Percentiles rank a stretch among this genome's conserved stretches.
phyloP scores from a whole-genome alignment of 2,329 filamentous ascomycete species.

The Ascochyta lentis region DNA sequence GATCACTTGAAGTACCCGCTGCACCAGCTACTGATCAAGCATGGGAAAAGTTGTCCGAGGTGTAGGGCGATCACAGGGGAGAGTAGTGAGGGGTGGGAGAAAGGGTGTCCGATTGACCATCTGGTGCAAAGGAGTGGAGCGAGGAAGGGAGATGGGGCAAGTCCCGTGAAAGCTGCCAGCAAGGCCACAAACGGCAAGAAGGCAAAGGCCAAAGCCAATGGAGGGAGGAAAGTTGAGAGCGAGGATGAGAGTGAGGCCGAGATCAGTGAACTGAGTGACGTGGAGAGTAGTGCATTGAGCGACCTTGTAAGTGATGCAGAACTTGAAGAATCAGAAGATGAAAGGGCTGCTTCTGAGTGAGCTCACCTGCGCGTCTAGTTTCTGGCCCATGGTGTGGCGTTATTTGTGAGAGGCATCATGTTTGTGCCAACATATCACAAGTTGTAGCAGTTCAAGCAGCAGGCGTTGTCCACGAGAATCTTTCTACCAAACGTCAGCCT shows the following conservation, averaged over 20 bases:
- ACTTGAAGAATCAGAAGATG: slow-evolving; percentile 1
- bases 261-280: slow-evolving; percentile 40
- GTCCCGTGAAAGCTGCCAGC: slow-evolving; percentile 12
- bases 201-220: slow-evolving; percentile 6
- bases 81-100: slow-evolving; percentile 67
- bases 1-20: slow-evolving; percentile 69
- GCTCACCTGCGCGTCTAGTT: no score
- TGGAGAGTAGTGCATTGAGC: slow-evolving; percentile 22
- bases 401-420: not conserved
- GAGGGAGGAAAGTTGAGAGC: slow-evolving; percentile 24
- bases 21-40: slow-evolving; percentile 67
- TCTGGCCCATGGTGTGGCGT: not conserved
- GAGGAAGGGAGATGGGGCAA: slow-evolving; percentile 52
- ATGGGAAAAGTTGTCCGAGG: slow-evolving; percentile 67
- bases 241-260: slow-evolving; percentile 36
- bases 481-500: not conserved
- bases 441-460: not conserved
- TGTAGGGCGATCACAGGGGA: slow-evolving; percentile 67
- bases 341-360: slow-evolving; percentile 7
- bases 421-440: not conserved
- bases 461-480: not conserved
- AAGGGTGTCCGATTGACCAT: slow-evolving; percentile 70
- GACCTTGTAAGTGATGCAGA: slow-evolving; percentile 15
- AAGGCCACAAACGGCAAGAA: slow-evolving; percentile 28
- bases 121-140: slow-evolving; percentile 64